These are phyloP conservation scores for Furcasterigmium furcatum DNA, from an alignment of 2,329 filamentous ascomycete species.

Conservation along the genomic window DNA sequence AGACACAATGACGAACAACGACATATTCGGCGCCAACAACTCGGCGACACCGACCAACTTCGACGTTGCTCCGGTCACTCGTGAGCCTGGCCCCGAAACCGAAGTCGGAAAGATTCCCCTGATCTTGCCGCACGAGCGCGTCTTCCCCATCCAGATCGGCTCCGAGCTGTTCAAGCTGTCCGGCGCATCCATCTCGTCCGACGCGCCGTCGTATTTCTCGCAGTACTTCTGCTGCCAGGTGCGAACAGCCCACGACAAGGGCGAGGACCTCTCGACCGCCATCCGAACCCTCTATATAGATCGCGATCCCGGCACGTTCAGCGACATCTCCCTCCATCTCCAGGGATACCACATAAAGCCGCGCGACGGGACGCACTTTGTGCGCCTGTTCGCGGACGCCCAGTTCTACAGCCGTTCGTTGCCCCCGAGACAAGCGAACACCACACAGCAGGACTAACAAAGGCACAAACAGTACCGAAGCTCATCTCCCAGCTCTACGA, in stretches of 20 bases:
- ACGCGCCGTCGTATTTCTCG: constrained; percentile 92
- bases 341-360: constrained; percentile 89
- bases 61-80: not conserved
- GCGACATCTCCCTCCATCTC: constrained; percentile 84
- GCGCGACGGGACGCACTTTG: constrained; percentile 80
- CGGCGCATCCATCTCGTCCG: constrained; percentile 69
- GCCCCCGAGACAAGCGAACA: not conserved
- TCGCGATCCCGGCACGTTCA: constrained; percentile 84
- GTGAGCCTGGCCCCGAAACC: constrained; percentile 1
- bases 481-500: constrained; percentile 89
- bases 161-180: constrained; percentile 70
- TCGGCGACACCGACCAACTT: not conserved
- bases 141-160: constrained; percentile 74
- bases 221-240: constrained; percentile 89
- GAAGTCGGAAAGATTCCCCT: constrained; percentile 46
- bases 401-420: constrained; percentile 83
- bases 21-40: not conserved
- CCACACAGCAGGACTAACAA: not conserved
- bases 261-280: constrained; percentile 42
- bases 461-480: constrained; percentile 67
- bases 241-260: constrained; percentile 56
- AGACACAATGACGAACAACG: not conserved
- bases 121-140: constrained; percentile 66
- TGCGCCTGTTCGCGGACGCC: constrained; percentile 88
- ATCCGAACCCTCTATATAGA: constrained; percentile 92